A percentile compares a stretch with the other conserved stretches of the same genome.
These are phyloP conservation scores for Suillus spraguei DNA, from an alignment of 768 basidiomycete genomes.

Conservation along the genomic window DNA sequence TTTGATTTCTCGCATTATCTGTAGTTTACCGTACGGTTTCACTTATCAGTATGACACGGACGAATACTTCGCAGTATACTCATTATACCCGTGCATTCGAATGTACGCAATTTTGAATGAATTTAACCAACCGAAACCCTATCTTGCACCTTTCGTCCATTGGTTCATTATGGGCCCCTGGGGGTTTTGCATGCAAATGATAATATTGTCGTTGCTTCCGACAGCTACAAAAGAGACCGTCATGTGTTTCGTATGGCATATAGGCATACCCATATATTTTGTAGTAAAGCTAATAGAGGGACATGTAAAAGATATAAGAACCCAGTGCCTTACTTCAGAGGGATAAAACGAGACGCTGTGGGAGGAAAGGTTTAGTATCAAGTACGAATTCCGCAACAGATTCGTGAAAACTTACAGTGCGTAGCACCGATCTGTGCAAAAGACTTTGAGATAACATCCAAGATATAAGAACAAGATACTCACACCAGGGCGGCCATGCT, in stretches of 20 bases:
- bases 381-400: not conserved
- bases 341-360: constrained; percentile 84
- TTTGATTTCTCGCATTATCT: constrained; percentile 51
- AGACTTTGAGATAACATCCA: constrained; percentile 18
- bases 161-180: not conserved
- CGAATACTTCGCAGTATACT: constrained; percentile 60
- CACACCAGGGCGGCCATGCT: constrained; percentile 99
- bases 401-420: constrained; percentile 60
- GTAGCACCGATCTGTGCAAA: constrained; percentile 78
- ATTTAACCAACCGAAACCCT: constrained; percentile 17
- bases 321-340: constrained; percentile 80
- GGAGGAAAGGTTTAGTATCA: constrained; percentile 3
- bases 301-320: constrained; percentile 28
- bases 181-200: not conserved
- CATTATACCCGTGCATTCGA: constrained; percentile 55
- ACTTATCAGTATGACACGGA: constrained; percentile 60
- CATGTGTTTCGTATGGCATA: constrained; percentile 37
- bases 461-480: constrained; percentile 35
- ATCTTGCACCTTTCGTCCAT: constrained; percentile 9
- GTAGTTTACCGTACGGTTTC: constrained; percentile 57
- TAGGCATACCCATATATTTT: constrained; percentile 34
- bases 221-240: not conserved
- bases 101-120: constrained; percentile 43
- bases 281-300: constrained; percentile 24
- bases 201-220: not conserved